Evolutionary conservation across 352 stramenopile genomes (phyloP).

Genomic region (Phytophthora agathidicida): DNA sequence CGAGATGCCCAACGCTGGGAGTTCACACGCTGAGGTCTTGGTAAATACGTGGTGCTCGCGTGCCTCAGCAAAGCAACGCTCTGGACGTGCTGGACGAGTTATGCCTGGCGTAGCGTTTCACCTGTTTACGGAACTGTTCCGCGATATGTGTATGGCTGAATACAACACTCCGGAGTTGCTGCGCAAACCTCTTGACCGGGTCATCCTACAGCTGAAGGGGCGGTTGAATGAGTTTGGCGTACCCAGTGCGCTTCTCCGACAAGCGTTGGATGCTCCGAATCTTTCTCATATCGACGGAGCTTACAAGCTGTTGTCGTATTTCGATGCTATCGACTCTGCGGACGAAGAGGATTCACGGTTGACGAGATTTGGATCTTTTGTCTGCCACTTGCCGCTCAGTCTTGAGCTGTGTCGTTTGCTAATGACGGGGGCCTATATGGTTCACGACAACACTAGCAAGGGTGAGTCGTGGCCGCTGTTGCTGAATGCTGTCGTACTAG

Average conservation of each 20-base stretch:
- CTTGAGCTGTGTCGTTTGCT: conserved; percentile 78
- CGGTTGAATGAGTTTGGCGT: conserved; percentile 74
- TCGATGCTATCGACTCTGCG: conserved; percentile 69
- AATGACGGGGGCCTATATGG: conserved; percentile 63
- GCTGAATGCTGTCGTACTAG: conserved; percentile 70
- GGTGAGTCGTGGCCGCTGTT: conserved; percentile 45
- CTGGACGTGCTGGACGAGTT: conserved; percentile 92
- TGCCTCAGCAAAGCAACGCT: conserved; percentile 87
- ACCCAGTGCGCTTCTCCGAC: conserved; percentile 65
- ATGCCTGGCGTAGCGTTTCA: conserved; percentile 92
- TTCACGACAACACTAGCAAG: conserved; percentile 30
- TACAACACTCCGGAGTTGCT: conserved; percentile 86
- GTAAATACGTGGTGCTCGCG: conserved; percentile 94
- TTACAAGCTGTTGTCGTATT: conserved; percentile 76
- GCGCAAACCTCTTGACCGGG: conserved; percentile 82
- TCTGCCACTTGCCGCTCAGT: conserved; percentile 78
- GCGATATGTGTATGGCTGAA: conserved; percentile 69
- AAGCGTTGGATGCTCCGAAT: conserved; percentile 74
- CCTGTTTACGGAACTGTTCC: conserved; percentile 83
- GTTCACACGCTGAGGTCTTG: conserved; percentile 73
- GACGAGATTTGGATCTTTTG: conserved; percentile 80
- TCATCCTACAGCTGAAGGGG: conserved; percentile 80
- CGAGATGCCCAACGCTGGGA: conserved; percentile 75
- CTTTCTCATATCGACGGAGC: conserved; percentile 73
- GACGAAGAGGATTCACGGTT: conserved; percentile 64